Base-by-base conservation (phyloP, 2,329 filamentous ascomycete genomes). In the Fusarium tanahbumbuense region DNA sequence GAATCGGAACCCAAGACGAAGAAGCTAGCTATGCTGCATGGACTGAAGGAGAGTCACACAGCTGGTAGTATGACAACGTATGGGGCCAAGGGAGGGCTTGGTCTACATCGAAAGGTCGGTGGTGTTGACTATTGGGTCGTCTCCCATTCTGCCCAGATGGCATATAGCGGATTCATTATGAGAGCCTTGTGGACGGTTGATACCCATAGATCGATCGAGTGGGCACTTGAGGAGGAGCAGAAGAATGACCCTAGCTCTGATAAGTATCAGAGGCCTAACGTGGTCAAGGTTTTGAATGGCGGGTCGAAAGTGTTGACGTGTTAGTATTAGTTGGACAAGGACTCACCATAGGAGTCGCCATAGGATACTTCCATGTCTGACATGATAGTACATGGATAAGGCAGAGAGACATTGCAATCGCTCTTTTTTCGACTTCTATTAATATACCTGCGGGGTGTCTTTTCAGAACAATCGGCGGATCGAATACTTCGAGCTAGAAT, bases 21-120 rank as follows among this genome's bases (percentile, higher is more conserved):
- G 27, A 75, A 74, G 55, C 55, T 76, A 0, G 74, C 71, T 2
- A 70, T 76, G 68, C 47, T 76, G 2, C 73, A 76, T 22, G 71
- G 73, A 0, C 42, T 76, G 0, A 76, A 76, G 18, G 74, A 76
- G 45, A 71, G 66, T 5, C 46, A 56, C 22, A 59, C 67, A 0
- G 57, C 42, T 0, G 66, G 70, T 0, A 12, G n/a, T 0, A 46
- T 60, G 57, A 72, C 63, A n/a, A 65, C 55, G 0, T 59, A 59
- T 1, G 73, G 73, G 0, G 73, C 50, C 7, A 71, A 66, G 6
- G 66, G 55, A 0, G 74, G 74, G 2, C 64, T 76, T 3, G 67
- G 49, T 2, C 34, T 76, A 5, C 63, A 73, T 11, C 60, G 73
- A 40, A 73, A 67, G 30, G 42, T 71, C 10, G 72, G 73, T 10